Evolutionary conservation across 345 rosid genomes (phyloP), one percentile per base, ranked within the genome.

Genomic region (Hypericum androsaemum): DNA sequence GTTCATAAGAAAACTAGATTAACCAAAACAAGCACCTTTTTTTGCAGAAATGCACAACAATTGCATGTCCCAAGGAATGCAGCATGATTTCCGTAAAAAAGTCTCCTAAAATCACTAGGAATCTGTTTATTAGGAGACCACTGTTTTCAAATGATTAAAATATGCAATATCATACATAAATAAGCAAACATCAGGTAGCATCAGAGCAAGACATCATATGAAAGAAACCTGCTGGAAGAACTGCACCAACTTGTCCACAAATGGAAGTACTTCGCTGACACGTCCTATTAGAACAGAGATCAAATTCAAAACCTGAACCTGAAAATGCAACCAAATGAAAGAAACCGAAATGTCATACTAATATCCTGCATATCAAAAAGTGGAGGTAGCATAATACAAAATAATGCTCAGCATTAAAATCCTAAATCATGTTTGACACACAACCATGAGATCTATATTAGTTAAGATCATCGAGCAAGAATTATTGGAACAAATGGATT

Each of bases 261-360:
- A 92, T 50, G 96, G 89, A 71, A 80, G 46, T 68, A 92, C 76
- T 73, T 80, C 88, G 41, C 67, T 70, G 59, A 83, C 84, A 55
- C 81, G 88, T 35, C 86, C 94, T 57, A 92, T 76, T 17, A 92
- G 89, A 62, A 80, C 74, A 54, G 96, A 84, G 56, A 88, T 83
- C 73, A 92, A 78, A 76, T 92, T 80, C 64, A 92, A 72, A 72
- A 88, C 77, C 78, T 88, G 96, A 74, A 92, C 96, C 98, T 92
- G 95, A 58, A 70, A 73, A 44, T 16, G 32, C 32, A 22, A 22
- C 32, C 32, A 50, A 54, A 45, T 43, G 17, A 62, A 53, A 43
- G 50, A 57, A 54, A 11, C 48, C 49, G 39, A 48, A 22, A 22
- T 22, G 32, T 22, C 32, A 22, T 22, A 22, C 32, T 22, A 22